A percentile compares a stretch with the other conserved stretches of the same genome.
These are phyloP conservation scores for Flaveria linearis DNA, from an alignment of 129 eudicot genomes.

Conservation along the genomic window DNA sequence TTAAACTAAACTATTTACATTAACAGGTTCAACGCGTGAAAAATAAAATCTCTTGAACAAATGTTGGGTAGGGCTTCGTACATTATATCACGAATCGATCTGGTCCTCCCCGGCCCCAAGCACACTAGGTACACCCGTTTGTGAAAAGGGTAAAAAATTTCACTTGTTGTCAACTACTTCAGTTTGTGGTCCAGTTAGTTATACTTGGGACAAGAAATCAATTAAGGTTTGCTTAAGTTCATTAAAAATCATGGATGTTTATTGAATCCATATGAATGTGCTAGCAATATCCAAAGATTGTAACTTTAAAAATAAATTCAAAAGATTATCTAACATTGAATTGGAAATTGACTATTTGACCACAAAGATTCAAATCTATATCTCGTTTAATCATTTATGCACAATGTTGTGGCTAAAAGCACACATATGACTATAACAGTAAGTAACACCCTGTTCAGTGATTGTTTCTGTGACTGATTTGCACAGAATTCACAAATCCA, in stretches of 20 bases:
- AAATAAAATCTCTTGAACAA: too few relatives aligned
- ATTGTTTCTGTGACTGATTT: neutral
- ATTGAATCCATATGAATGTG: neutral
- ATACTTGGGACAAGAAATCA: neutral
- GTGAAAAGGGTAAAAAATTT: neutral
- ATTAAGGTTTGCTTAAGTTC: neutral
- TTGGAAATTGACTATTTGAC: slow-evolving; percentile 23
- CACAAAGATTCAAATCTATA: slow-evolving; percentile 10
- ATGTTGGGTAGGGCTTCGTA: too few relatives aligned
- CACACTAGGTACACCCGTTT: too few relatives aligned
- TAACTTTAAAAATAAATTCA: neutral
- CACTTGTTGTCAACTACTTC: neutral
- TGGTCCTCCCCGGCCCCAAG: too few relatives aligned
- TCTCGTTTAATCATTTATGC: neutral
- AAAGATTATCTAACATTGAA: neutral
- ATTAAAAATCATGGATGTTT: neutral
- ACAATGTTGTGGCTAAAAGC: neutral
- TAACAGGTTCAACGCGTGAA: too few relatives aligned
- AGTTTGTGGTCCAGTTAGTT: slow-evolving; percentile 17
- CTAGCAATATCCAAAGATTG: slow-evolving; percentile 4
- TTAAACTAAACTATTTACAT: too few relatives aligned
- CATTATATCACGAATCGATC: too few relatives aligned
- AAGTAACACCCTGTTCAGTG: slow-evolving; percentile 3
- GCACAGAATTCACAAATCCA: slow-evolving; percentile 84
- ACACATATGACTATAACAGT: neutral